Evolutionary conservation across 768 basidiomycete genomes (phyloP).

Genomic region (Boletus sp.): DNA sequence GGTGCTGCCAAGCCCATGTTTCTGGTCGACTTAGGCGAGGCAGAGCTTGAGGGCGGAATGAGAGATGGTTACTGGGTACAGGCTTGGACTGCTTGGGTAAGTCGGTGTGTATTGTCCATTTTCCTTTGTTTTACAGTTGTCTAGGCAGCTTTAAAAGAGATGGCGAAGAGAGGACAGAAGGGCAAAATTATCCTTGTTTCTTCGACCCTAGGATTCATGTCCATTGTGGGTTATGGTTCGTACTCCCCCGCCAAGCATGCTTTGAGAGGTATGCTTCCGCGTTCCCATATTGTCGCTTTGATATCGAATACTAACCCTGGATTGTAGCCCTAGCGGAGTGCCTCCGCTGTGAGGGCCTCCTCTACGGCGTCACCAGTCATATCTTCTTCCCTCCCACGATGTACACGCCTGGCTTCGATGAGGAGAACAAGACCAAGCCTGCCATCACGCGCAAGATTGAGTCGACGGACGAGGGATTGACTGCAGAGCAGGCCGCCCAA

Average conservation of each 20-base stretch:
- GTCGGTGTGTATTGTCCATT: not conserved
- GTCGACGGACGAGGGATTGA: conserved; percentile 61
- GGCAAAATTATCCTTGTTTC: conserved; percentile 77
- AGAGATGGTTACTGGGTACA: conserved; percentile 32
- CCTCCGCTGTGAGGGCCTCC: conserved; percentile 71
- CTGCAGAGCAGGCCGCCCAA: conserved; percentile 61
- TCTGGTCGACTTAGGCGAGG: conserved; percentile 67
- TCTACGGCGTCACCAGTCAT: conserved; percentile 78
- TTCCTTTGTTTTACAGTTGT: not conserved
- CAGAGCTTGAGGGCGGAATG: conserved; percentile 50
- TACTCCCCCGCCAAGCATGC: conserved; percentile 89
- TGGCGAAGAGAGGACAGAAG: conserved; percentile 53
- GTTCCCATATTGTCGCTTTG: not conserved
- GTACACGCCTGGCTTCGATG: conserved; percentile 69
- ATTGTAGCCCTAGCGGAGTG: conserved; percentile 75
- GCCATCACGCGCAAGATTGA: conserved; percentile 74
- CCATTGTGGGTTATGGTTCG: conserved; percentile 72
- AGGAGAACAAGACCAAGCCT: conserved; percentile 79
- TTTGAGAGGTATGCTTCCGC: conserved; percentile 56
- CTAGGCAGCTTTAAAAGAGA: conserved; percentile 66
- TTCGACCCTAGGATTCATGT: conserved; percentile 72
- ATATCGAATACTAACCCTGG: not conserved
- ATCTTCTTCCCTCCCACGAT: conserved; percentile 85
- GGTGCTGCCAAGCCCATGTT: conserved; percentile 70
- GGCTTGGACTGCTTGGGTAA: conserved; percentile 52